Evolutionary conservation across 2,329 filamentous ascomycete genomes (phyloP).

Genomic region (Exserohilum rostratum): DNA sequence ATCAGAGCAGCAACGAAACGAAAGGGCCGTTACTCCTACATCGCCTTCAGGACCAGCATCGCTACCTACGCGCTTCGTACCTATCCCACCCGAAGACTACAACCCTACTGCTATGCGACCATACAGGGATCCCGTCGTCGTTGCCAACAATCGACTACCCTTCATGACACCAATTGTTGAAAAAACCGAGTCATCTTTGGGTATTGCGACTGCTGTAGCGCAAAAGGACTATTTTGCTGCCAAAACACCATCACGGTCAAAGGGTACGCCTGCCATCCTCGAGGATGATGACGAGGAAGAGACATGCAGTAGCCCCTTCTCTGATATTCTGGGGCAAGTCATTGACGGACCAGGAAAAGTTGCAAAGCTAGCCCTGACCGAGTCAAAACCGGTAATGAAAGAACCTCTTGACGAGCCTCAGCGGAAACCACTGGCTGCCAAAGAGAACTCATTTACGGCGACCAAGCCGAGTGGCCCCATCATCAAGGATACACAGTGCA

Average conservation of each 20-base stretch:
- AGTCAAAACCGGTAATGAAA: conserved; percentile 46
- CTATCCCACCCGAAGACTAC: conserved; percentile 84
- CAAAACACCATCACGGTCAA: conserved; percentile 77
- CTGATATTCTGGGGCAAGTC: conserved; percentile 64
- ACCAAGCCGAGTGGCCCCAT: conserved; percentile 68
- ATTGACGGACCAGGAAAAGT: conserved; percentile 52
- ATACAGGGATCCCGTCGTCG: conserved; percentile 78
- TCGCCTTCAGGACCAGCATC: conserved; percentile 48
- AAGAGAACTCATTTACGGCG: conserved; percentile 48
- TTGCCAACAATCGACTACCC: conserved; percentile 87
- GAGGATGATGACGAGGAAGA: conserved; percentile 50
- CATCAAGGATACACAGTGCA: conserved; percentile 83
- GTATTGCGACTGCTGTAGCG: conserved; percentile 53
- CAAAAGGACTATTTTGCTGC: conserved; percentile 65
- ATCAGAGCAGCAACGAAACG: conserved; percentile 39
- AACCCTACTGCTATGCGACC: conserved; percentile 77
- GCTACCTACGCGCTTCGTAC: conserved; percentile 69
- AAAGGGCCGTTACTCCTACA: conserved; percentile 56
- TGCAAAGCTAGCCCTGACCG: conserved; percentile 59
- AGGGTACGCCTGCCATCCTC: conserved; percentile 47
- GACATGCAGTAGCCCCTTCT: conserved; percentile 73
- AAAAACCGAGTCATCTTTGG: conserved; percentile 86
- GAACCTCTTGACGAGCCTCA: conserved; percentile 19
- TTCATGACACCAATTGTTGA: conserved; percentile 99
- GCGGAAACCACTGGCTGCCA: conserved; percentile 29